Evolutionary conservation across 2,329 filamentous ascomycete genomes (phyloP).

Genomic region (Nigrospora sphaerica): DNA sequence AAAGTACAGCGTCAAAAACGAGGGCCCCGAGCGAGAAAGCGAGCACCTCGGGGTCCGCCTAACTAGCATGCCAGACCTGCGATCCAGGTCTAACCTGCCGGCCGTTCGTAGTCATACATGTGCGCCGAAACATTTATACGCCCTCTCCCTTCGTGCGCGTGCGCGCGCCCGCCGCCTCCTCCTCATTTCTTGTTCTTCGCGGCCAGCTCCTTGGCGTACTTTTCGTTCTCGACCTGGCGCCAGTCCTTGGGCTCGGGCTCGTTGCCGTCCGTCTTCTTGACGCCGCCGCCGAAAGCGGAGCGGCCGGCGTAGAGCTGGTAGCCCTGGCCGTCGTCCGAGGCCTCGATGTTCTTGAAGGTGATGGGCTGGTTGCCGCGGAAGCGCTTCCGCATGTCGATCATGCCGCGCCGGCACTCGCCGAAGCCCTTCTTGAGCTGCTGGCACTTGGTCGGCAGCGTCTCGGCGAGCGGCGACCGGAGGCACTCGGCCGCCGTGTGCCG

Average conservation of each 20-base stretch:
- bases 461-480: constrained; percentile 72
- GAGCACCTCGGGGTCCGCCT: too few species aligned
- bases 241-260: constrained; percentile 55
- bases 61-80: too few species aligned
- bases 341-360: constrained; percentile 52
- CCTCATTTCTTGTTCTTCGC: constrained; percentile 15
- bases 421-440: constrained; percentile 91
- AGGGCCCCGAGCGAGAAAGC: too few species aligned
- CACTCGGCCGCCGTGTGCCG: constrained; percentile 84
- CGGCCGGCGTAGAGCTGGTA: constrained; percentile 76
- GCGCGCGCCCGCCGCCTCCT: not conserved
- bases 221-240: constrained; percentile 59
- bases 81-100: too few species aligned
- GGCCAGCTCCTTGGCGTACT: constrained; percentile 30
- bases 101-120: too few species aligned
- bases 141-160: too few species aligned
- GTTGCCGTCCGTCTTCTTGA: constrained; percentile 60
- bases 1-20: too few species aligned
- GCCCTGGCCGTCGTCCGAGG: constrained; percentile 50
- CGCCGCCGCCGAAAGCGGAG: constrained; percentile 58
- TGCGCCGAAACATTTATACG: too few species aligned
- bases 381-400: constrained; percentile 98
- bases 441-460: constrained; percentile 79
- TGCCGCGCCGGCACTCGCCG: constrained; percentile 88
- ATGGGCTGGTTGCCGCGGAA: constrained; percentile 92